Conservation (phyloP, 768 basidiomycete genomes). For the Termitomyces sp. region DNA sequence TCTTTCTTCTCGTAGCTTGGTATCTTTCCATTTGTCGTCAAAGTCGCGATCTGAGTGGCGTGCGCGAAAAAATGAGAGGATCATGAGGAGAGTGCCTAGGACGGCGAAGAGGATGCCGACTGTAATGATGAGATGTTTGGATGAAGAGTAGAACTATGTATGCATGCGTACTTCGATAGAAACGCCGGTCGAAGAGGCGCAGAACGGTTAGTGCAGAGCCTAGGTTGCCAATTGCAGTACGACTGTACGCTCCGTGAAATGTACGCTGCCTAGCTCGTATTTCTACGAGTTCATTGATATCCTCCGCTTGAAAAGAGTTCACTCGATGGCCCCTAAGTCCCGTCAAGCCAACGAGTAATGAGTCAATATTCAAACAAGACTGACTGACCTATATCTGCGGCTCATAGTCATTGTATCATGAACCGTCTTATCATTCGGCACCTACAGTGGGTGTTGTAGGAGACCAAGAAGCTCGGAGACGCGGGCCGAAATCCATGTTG, state of each 20-base stretch:
- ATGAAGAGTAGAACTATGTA: background rate
- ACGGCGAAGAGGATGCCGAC: slow-evolving; percentile 64
- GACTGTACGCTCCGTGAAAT: slow-evolving; percentile 78
- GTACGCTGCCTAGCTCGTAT: slow-evolving; percentile 78
- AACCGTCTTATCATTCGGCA: background rate
- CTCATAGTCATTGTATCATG: slow-evolving; percentile 13
- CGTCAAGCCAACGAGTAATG: background rate
- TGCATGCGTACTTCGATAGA: slow-evolving; percentile 60
- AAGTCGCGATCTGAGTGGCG: slow-evolving; percentile 74
- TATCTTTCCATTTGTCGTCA: slow-evolving; percentile 52
- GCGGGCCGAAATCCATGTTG: background rate
- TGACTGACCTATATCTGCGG: slow-evolving; percentile 9
- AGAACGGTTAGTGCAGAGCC: slow-evolving; percentile 73
- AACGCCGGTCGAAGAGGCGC: slow-evolving; percentile 73
- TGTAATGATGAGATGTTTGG: slow-evolving; percentile 12
- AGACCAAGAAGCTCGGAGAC: background rate
- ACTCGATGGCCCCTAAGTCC: slow-evolving; percentile 40
- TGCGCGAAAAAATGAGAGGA: slow-evolving; percentile 55
- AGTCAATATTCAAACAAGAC: background rate
- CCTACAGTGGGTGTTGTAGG: background rate
- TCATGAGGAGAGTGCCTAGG: slow-evolving; percentile 57
- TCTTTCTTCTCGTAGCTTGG: slow-evolving; percentile 22
- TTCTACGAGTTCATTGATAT: slow-evolving; percentile 64
- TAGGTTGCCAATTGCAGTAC: slow-evolving; percentile 70
- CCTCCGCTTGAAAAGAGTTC: slow-evolving; percentile 48